phyloP scores from a whole-genome alignment of 1,284 basidiomycete species.

The Ustilago vetiveriae region DNA sequence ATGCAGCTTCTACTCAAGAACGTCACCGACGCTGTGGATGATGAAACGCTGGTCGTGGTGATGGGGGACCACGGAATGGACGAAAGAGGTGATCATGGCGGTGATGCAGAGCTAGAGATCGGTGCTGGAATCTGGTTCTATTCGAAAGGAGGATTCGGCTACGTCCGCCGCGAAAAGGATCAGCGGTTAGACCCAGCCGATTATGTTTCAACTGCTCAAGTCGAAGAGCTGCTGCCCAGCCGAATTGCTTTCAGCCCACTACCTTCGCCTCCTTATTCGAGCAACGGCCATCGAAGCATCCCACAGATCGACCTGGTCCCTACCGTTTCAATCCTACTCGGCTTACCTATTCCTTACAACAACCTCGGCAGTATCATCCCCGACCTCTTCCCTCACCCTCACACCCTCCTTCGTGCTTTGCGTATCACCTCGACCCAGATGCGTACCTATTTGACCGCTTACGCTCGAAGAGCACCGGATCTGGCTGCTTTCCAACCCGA shows the following conservation, averaged over 20 bases:
- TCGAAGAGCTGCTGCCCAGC: slow-evolving; percentile 15
- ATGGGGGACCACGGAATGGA: slow-evolving; percentile 99
- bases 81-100: slow-evolving; percentile 90
- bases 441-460: slow-evolving; percentile 78
- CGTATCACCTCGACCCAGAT: slow-evolving; percentile 82
- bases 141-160: slow-evolving; percentile 40
- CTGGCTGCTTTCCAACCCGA: slow-evolving; percentile 69
- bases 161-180: not conserved
- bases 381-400: slow-evolving; percentile 75
- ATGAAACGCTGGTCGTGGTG: slow-evolving; percentile 77
- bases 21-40: slow-evolving; percentile 48
- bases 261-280: slow-evolving; percentile 39
- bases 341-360: slow-evolving; percentile 92
- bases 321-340: slow-evolving; percentile 87
- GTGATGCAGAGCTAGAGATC: slow-evolving; percentile 86
- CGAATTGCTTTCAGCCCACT: slow-evolving; percentile 54
- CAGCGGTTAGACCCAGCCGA: slow-evolving; percentile 10
- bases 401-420: slow-evolving; percentile 74
- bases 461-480: slow-evolving; percentile 75
- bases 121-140: slow-evolving; percentile 91
- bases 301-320: slow-evolving; percentile 96
- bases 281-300: slow-evolving; percentile 73
- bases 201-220: slow-evolving; percentile 13
- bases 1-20: slow-evolving; percentile 48
- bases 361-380: slow-evolving; percentile 91